These are phyloP conservation scores for Lyophyllum decastes DNA, from an alignment of 768 basidiomycete genomes.

Conservation along the genomic window DNA sequence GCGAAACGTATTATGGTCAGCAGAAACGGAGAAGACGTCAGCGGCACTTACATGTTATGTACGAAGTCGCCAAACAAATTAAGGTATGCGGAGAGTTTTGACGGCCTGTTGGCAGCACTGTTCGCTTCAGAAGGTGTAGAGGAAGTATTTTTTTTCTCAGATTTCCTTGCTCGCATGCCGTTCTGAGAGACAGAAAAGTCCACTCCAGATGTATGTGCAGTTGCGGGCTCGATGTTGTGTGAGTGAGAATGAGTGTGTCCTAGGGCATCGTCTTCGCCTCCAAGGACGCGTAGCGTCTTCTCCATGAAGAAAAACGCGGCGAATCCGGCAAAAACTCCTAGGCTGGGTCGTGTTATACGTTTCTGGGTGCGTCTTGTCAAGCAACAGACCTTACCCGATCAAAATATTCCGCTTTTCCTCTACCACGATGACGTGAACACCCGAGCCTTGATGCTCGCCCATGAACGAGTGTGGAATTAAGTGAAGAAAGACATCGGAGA, in stretches of 20 bases:
- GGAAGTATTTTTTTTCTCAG: constrained; percentile 27
- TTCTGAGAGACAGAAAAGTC: constrained; percentile 39
- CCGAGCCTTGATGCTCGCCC: constrained; percentile 77
- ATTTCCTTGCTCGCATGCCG: constrained; percentile 52
- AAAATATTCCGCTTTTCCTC: constrained; percentile 92
- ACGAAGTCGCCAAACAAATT: constrained; percentile 94
- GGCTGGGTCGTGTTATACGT: constrained; percentile 35
- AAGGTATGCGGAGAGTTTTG: constrained; percentile 88
- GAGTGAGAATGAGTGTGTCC: constrained; percentile 67
- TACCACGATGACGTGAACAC: constrained; percentile 79
- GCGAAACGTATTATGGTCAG: constrained; percentile 12
- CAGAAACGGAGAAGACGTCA: constrained; percentile 9
- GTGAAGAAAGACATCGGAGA: constrained; percentile 92
- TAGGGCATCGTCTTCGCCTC: constrained; percentile 54
- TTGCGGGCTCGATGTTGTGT: constrained; percentile 40
- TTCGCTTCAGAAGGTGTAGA: constrained; percentile 20
- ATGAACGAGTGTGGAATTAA: constrained; percentile 91
- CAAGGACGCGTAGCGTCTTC: constrained; percentile 83
- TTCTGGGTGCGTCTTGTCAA: neutral
- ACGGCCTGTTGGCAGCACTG: constrained; percentile 50
- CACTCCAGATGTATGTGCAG: constrained; percentile 48
- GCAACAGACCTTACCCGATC: constrained; percentile 61
- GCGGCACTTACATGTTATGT: constrained; percentile 77
- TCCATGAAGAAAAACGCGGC: constrained; percentile 93
- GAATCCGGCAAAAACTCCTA: constrained; percentile 86